Evolutionary conservation across 1,284 basidiomycete species (phyloP), one percentile per base, ranked within the genome.

Genomic region (Athelia sp.): DNA sequence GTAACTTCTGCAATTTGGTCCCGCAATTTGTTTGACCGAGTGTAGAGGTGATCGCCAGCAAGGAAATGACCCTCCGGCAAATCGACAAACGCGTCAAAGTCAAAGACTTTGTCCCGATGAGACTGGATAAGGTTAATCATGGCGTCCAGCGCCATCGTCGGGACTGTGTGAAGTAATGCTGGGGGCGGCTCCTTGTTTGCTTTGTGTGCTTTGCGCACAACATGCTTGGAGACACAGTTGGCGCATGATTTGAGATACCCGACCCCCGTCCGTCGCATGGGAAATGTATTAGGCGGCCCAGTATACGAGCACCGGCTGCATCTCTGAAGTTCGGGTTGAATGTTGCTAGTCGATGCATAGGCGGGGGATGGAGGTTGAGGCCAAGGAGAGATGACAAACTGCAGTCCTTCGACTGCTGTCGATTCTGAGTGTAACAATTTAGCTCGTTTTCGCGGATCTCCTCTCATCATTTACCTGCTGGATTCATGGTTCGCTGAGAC

Each of bases 1-100:
- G 65, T 65, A 4, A 65, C 63, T 44, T 66, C 64, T 1, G 65
- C 65, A 1, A 67, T 40, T 50, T 57, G 54, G 43, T 67, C 65
- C 50, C 63, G 58, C 54, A 67, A 61, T 54, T 60, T 62, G 52
- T 64, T 64, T 0, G 65, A 64, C 38, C 64, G 62, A 52, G 65
- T 64, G 48, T 64, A 65, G 2, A 67, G 29, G 36, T 67, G 62
- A 52, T 64, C 63, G 3, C 64, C 65, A 8, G 50, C 61, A 21
- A 57, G 52, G 31, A 66, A 64, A 36, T 63, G 58, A 10, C 65
- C 65, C 1, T 60, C 54, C 0, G 56, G 65, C 6, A 64, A 53
- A 46, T 51, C 66, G 51, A 64, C 64, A 66, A 64, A 68, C 19
- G 55, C 66, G 35, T 64, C 63, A 36, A 64, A 65, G 47, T 67